Evolutionary conservation across 2,329 filamentous ascomycete genomes (phyloP), one percentile per base, ranked within the genome.

Genomic region (Spiromastix sp.): DNA sequence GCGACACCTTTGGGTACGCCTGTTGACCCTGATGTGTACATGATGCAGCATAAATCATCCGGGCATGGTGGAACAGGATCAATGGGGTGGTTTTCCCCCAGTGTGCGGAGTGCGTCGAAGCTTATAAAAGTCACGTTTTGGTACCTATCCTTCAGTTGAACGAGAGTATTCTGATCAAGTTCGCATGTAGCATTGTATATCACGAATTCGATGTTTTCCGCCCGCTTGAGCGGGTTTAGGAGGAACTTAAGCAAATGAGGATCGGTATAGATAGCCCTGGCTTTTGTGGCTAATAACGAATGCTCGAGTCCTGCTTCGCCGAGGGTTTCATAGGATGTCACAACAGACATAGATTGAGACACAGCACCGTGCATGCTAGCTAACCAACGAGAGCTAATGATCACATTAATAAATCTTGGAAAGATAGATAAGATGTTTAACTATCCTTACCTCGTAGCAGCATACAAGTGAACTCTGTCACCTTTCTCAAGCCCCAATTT

Each of bases 271-370:
- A 56, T 53, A 32, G 50, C 51, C 13, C 46, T 46, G 20, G 51
- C 51, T 13, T 45, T 32, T 5, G 52, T 54, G 38, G 55, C 52
- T 11, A 38, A 25, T 18, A 55, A 40, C 22, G 52, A 55, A 34
- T 55, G 50, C 20, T 43, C 42, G 29, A 56, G 37, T 5, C 52
- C 52, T 32, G 55, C 52, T 32, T 52, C 48, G 16, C 52, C 52
- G 3, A 56, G 43, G 11, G 52, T 54, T 32, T 56, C 52, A 39
- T 56, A 56, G 34, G 96, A 80, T 5, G 87, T 94, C 37, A 96
- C 85, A 15, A 81, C 84, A 62, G 72, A 96, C 22, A 95, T 74
- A 7, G 81, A 75, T 60, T 96, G 91, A 10, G 86, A 89, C 63
- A 83, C 77, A 54, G 83, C 79, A 12, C 34, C 34, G 24, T 36